Conservation (phyloP, 2,329 filamentous ascomycete genomes). For the Neopestalotiopsis sp. region DNA sequence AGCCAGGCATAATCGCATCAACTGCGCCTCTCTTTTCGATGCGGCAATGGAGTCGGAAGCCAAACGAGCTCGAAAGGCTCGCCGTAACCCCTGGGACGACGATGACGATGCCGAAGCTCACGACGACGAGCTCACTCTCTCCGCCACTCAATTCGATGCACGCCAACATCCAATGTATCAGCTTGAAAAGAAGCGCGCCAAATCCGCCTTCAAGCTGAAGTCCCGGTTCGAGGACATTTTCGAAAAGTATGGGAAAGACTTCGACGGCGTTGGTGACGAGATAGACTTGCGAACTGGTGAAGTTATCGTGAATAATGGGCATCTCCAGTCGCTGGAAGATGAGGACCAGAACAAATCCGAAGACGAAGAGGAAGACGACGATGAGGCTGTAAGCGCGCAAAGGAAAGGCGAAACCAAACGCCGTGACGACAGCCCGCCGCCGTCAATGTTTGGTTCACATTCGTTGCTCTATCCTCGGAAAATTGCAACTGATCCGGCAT, state of each 20-base stretch:
- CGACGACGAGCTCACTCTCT: conserved; percentile 54
- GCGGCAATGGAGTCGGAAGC: conserved; percentile 59
- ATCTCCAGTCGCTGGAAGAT: conserved; percentile 63
- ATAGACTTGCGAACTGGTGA: conserved; percentile 83
- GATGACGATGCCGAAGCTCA: conserved; percentile 47
- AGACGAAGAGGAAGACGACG: conserved; percentile 40
- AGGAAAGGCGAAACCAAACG: conserved; percentile 23
- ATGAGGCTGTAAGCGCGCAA: conserved; percentile 29
- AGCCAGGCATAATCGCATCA: background rate
- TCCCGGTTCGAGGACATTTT: conserved; percentile 89
- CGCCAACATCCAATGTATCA: conserved; percentile 60
- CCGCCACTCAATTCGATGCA: conserved; percentile 52
- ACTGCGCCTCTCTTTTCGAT: background rate
- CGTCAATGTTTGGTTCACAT: conserved; percentile 16
- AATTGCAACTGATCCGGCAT: conserved; percentile 40
- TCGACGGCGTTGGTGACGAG: conserved; percentile 84
- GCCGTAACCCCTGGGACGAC: conserved; percentile 41
- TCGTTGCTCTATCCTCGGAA: too few relatives aligned
- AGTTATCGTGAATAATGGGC: conserved; percentile 90
- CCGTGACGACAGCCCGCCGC: conserved; percentile 22
- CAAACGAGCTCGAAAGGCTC: conserved; percentile 66
- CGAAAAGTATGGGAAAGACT: conserved; percentile 84
- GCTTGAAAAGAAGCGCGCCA: conserved; percentile 66
- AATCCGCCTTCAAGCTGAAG: conserved; percentile 76
- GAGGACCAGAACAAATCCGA: conserved; percentile 44